Conservation (phyloP, 257 asterid genomes). For the Solanum appendiculatum region DNA sequence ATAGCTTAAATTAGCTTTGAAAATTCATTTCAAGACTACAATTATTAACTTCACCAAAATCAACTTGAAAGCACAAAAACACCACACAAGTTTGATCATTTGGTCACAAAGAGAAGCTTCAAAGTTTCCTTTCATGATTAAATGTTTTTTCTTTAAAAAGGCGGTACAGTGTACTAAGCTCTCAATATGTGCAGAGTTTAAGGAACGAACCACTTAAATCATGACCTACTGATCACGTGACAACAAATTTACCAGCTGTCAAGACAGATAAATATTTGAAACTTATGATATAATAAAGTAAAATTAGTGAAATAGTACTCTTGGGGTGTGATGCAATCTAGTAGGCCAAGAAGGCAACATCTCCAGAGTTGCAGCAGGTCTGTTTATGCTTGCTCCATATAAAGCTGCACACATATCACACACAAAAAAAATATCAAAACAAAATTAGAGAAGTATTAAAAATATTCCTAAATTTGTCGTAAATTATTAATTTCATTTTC, state of each 20-base stretch:
- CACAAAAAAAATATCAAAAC: conserved; percentile 34
- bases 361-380: conserved; percentile 90
- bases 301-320: conserved; percentile 25
- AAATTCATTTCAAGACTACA: no score
- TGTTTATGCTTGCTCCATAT: conserved; percentile 32
- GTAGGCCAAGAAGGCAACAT: conserved; percentile 98
- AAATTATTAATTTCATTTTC: no score
- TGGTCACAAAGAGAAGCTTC: neutral
- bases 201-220: neutral
- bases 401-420: conserved; percentile 72
- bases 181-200: no score
- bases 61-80: neutral
- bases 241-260: neutral
- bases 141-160: no score
- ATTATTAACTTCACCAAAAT: neutral
- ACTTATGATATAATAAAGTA: neutral
- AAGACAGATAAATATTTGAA: neutral
- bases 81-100: neutral
- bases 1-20: neutral
- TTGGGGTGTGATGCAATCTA: conserved; percentile 55
- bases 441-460: neutral
- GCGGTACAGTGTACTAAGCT: no score
- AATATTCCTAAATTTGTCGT: neutral
- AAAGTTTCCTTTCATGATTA: neutral
- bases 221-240: neutral